Evolutionary conservation across 179 eudicot genomes (phyloP), one percentile per base, ranked within the genome.

Genomic region (Drosera spatulata): DNA sequence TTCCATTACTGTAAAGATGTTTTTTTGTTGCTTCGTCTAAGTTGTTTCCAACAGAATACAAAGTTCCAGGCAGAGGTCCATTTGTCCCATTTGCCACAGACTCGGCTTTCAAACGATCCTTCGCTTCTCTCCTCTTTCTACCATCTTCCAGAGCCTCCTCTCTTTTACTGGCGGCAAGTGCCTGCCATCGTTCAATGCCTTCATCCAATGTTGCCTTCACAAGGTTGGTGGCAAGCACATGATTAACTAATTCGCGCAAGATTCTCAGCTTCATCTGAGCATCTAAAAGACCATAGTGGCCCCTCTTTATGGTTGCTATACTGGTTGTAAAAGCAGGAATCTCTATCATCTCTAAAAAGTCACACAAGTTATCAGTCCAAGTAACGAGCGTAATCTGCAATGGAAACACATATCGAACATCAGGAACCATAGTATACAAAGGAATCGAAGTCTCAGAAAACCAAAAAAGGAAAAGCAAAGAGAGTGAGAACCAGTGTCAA

Each of bases 61-160:
- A 62, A 44, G 33, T 60, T 44, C 69, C 78, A 56, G 61, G 72
- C 52, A 40, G 62, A 22, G 33, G 33, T 22, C 33, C 33, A 22
- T 22, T 22, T 13, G 47, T 67, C 58, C 76, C 85, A 68, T 74
- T 77, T 50, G 74, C 67, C 69, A 71, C 73, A 65, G 80, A 54
- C 50, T 69, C 82, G 8, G 71, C 73, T 69, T 82, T 86, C 76
- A 73, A 67, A 53, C 74, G 90, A 55, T 85, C 87, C 70, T 83
- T 88, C 10, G 81, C 93, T 69, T 90, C 88, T 66, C 94, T 81
- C 71, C 73, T 90, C 83, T 78, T 90, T 63, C 79, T 84, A 65
- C 85, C 97, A 75, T 90, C 97, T 69, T 85, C 84, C 42, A 93
- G 47, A 45, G 95, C 95, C 75, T 93, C 94, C 61, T 70, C 99